A percentile compares a stretch with the other conserved stretches of the same genome.
These are phyloP conservation scores for Ceratocystis papillata DNA, from an alignment of 2,329 filamentous ascomycete species.

Conservation along the genomic window DNA sequence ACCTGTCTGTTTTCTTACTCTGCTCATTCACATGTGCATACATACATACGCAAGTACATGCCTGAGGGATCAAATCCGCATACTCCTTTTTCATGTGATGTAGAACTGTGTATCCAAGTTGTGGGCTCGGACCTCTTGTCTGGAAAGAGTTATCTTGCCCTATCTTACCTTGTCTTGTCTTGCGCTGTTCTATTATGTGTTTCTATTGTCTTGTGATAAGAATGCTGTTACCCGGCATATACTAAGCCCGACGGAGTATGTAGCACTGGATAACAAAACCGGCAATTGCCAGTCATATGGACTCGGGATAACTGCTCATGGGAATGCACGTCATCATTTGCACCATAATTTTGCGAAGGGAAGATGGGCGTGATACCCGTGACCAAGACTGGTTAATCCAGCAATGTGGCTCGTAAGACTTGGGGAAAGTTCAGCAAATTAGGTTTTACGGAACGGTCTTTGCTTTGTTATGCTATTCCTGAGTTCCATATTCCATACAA, in stretches of 20 bases:
- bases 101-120: neutral
- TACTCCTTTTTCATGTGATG: constrained; percentile 1
- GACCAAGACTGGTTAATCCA: neutral
- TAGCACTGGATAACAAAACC: neutral
- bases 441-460: neutral
- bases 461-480: neutral
- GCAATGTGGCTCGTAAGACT: neutral
- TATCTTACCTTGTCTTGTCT: neutral
- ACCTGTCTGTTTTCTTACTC: neutral
- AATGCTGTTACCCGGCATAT: neutral
- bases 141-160: neutral
- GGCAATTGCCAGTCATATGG: neutral
- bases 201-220: constrained; percentile 1
- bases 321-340: neutral
- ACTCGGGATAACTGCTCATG: neutral
- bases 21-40: neutral
- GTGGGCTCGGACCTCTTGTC: neutral
- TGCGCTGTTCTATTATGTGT: neutral
- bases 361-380: neutral
- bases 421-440: neutral
- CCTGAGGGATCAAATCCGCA: constrained; percentile 3
- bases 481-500: neutral
- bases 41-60: neutral
- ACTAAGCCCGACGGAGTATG: neutral
- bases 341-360: neutral